Conservation (phyloP, 345 rosid genomes). For the Boechera stricta region DNA sequence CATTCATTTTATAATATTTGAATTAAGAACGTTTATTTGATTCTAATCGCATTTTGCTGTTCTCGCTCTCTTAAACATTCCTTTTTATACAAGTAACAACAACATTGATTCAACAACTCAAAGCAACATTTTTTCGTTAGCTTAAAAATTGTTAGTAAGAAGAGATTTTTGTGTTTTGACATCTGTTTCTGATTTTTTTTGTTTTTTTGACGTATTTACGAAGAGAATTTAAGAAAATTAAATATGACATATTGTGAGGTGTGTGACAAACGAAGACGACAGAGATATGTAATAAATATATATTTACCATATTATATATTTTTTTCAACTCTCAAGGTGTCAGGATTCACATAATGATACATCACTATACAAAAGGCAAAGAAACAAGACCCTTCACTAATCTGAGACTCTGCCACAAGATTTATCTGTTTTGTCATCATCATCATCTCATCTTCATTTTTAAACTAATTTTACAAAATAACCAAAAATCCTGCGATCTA, state of each 20-base stretch:
- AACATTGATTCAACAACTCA: not conserved
- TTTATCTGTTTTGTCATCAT: conserved; percentile 44
- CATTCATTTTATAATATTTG: not conserved
- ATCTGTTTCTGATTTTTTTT: no score
- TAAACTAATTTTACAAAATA: conserved; percentile 1
- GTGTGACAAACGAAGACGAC: conserved; percentile 39
- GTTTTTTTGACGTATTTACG: not conserved
- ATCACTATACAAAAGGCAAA: conserved; percentile 47
- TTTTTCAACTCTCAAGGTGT: conserved; percentile 31
- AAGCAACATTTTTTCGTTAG: not conserved
- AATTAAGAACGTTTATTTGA: no score
- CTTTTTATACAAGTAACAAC: no score
- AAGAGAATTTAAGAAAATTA: not conserved
- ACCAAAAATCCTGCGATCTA: conserved; percentile 10
- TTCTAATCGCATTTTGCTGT: not conserved
- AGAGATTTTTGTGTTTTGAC: not conserved
- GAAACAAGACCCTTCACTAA: conserved; percentile 37
- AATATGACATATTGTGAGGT: conserved; percentile 5
- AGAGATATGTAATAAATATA: conserved; percentile 35
- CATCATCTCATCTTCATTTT: conserved; percentile 27
- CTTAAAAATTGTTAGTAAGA: not conserved
- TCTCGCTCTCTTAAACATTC: not conserved
- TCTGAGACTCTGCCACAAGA: conserved; percentile 29
- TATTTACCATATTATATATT: conserved; percentile 7
- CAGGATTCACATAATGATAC: conserved; percentile 53